Base-by-base conservation (phyloP, 225 moss, liverwort and hornwort species). In the Asterella californica region DNA sequence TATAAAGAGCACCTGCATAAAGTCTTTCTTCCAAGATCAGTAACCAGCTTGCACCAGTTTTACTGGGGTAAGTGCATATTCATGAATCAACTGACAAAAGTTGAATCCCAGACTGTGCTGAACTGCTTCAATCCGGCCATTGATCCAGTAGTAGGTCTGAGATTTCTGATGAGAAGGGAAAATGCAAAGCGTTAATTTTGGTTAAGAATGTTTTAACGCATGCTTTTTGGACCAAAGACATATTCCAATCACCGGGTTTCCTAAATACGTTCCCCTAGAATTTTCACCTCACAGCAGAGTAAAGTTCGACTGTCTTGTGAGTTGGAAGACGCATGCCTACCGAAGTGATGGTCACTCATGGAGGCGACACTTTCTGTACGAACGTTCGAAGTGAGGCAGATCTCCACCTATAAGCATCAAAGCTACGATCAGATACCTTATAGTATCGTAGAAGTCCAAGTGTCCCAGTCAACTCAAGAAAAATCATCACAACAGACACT, bases 311-410 rank as follows among this genome's bases (percentile, higher is more conserved):
- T 48, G 33, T 14, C 65, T 34, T 32, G 14, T 33, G 2, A 54
- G 15, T 12, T 70, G 6, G 73, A 50, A 59, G 75, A 76, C 12
- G 55, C 33, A 10, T n/a, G 52, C 60, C 14, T 21, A 84, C 84
- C 81, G 52, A 84, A 84, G 57, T 84, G 84, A 79, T 84, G 84
- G 55, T 84, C 84, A 69, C 17, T 59, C 65, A 84, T 49, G 34
- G 81, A 78, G 18, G 66, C 36, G 30, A 84, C 74, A 81, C 81
- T 75, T 59, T 33, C 67, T 25, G 81, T 81, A 17, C 53, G 68
- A 38, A 81, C 48, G 22, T 84, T 84, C 10, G 84, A 84, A 60
- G 84, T 84, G 59, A 84, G 72, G 63, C 84, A 84, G 52, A 84
- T 67, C 78, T 84, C 84, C 74, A 84, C 84, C 84, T 84, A 65